phyloP scores from a whole-genome alignment of 257 asterid species.

The Gentiana dahurica region DNA sequence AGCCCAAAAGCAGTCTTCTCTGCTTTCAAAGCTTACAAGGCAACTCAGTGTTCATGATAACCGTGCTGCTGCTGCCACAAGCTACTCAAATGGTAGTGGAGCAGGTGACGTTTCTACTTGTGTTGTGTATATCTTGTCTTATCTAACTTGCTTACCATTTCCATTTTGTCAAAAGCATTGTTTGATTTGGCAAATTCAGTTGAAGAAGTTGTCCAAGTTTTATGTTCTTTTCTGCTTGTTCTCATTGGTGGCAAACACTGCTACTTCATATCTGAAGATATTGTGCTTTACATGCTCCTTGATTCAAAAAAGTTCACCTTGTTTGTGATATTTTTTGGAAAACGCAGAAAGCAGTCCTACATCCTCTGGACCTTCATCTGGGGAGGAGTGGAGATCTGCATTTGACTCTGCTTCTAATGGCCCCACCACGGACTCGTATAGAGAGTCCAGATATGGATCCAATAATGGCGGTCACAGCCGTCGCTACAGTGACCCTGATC shows the following conservation, averaged over 20 bases:
- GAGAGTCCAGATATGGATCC: conserved; percentile 45
- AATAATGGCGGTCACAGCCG: conserved; percentile 49
- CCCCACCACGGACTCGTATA: conserved; percentile 29
- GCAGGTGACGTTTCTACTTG: conserved; percentile 33
- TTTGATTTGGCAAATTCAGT: too few species aligned
- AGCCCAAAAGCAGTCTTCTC: conserved; percentile 62
- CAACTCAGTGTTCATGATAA: conserved; percentile 77
- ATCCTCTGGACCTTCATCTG: conserved; percentile 51
- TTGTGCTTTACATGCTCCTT: conserved; percentile 2
- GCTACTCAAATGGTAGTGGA: conserved; percentile 50
- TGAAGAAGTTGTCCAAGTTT: too few species aligned
- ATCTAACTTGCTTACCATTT: neutral
- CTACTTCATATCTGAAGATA: too few species aligned
- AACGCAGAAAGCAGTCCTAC: conserved; percentile 76
- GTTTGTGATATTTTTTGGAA: conserved; percentile 2
- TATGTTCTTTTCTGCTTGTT: neutral
- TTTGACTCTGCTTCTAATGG: conserved; percentile 85
- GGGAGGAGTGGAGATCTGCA: conserved; percentile 95
- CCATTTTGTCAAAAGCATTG: neutral
- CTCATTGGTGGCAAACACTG: neutral
- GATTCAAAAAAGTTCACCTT: neutral
- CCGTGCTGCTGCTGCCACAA: conserved; percentile 67
- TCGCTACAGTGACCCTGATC: conserved; percentile 62
- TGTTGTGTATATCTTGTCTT: neutral
- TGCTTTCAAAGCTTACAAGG: conserved; percentile 71